phyloP scores from a whole-genome alignment of 192 early-diverging fungal genomes.

The Rhizophagus prolifer region DNA sequence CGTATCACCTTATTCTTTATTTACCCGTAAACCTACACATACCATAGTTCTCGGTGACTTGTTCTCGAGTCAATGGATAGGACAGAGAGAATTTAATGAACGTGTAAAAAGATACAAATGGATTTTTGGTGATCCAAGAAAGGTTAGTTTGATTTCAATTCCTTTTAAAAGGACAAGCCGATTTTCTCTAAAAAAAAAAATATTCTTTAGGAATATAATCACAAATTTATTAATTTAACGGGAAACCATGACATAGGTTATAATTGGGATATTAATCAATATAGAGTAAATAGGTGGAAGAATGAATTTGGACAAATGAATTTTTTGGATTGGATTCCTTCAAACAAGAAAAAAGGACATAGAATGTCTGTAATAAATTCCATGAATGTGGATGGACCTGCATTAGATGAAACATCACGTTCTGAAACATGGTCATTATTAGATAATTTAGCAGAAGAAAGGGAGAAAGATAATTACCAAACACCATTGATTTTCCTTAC shows the following conservation, averaged over 20 bases:
- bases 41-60: slow-evolving; percentile 62
- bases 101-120: slow-evolving; percentile 57
- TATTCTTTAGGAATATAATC: slow-evolving; percentile 15
- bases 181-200: too few species aligned
- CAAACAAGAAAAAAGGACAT: slow-evolving; percentile 5
- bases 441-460: slow-evolving; percentile 37
- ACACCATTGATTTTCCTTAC: slow-evolving; percentile 54
- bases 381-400: slow-evolving; percentile 45
- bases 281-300: slow-evolving; percentile 52
- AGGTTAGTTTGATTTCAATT: slow-evolving; percentile 18
- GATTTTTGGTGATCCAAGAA: slow-evolving; percentile 48
- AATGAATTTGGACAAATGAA: slow-evolving; percentile 58
- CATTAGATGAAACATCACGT: slow-evolving; percentile 48
- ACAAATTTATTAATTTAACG: slow-evolving; percentile 49
- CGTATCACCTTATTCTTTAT: slow-evolving; percentile 37
- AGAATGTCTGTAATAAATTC: slow-evolving; percentile 40
- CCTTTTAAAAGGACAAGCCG: too few species aligned
- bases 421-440: slow-evolving; percentile 58
- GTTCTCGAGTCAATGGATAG: slow-evolving; percentile 67
- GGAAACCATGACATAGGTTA: slow-evolving; percentile 74
- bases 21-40: slow-evolving; percentile 48
- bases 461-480: slow-evolving; percentile 30
- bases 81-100: slow-evolving; percentile 50
- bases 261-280: slow-evolving; percentile 52
- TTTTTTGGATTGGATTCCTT: slow-evolving; percentile 36